phyloP scores from a whole-genome alignment of 2,329 filamentous ascomycete genomes.

The Fusarium austroafricanum region DNA sequence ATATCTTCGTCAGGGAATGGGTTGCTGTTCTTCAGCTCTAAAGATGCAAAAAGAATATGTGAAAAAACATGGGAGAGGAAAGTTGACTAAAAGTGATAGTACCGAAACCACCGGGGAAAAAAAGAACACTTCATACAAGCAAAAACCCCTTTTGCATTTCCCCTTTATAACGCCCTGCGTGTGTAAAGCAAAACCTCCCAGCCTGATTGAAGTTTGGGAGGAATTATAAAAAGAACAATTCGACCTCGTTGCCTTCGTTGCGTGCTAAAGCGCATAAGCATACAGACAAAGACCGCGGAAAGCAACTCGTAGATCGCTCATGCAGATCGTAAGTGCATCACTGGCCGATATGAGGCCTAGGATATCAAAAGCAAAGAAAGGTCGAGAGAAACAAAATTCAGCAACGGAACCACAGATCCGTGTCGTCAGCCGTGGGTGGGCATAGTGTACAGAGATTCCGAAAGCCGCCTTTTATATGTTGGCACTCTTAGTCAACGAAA shows the following conservation, averaged over 20 bases:
- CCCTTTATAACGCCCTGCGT: constrained; percentile 52
- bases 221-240: constrained; percentile 37
- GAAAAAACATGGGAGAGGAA: constrained; percentile 41
- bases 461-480: constrained; percentile 48
- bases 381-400: constrained; percentile 24
- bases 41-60: constrained; percentile 42
- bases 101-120: constrained; percentile 27
- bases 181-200: constrained; percentile 46
- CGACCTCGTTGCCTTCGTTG: constrained; percentile 36
- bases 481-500: constrained; percentile 57
- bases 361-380: constrained; percentile 54
- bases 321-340: constrained; percentile 61
- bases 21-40: constrained; percentile 48
- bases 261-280: constrained; percentile 35
- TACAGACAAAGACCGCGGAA: constrained; percentile 34
- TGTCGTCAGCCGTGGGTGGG: constrained; percentile 36
- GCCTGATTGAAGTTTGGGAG: constrained; percentile 18
- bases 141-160: constrained; percentile 41
- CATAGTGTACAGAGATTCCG: constrained; percentile 48
- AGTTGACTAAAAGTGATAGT: constrained; percentile 41
- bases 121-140: constrained; percentile 36
- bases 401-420: constrained; percentile 38
- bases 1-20: constrained; percentile 45
- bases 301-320: constrained; percentile 60
- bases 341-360: constrained; percentile 48